Evolutionary conservation across 2,329 filamentous ascomycete species (phyloP), one percentile per base, ranked within the genome.

Genomic region (Microcyclosporella mali): DNA sequence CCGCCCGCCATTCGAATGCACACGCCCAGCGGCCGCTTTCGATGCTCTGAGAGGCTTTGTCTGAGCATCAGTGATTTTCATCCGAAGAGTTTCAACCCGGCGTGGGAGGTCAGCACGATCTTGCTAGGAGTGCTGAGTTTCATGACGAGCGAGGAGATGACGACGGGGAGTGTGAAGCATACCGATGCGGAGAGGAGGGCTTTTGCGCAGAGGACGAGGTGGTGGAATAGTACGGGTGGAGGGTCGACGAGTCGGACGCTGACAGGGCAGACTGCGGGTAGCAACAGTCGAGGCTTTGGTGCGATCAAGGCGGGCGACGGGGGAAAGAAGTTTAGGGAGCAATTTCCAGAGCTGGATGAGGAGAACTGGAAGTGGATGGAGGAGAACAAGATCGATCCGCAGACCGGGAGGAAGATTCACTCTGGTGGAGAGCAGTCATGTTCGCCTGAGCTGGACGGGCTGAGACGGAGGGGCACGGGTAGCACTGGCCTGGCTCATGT

Each of bases 111-210:
- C 6, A 90, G 85, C 41, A 98, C 92, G 0, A 98, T 98, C 52
- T 72, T 98, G 12, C 94, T 94, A 42, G 92, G 92, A 8, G 77
- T 98, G 19, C 73, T 97, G 50, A 94, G 85, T 30, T 98, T 98
- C 68, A 98, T 98, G 92, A 97, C 90, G 2, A 88, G 86, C 53
- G 90, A 98, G 62, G 92, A 98, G 70, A 95, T 97, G 85, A 98
- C 92, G 0, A 97, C 92, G 0, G 92, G 92, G 2, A 89, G 84
- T 21, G 79, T 98, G 21, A 82, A 83, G 4, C 86, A 82, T 14
- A 84, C 79, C 0, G 78, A 86, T 37, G 72, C 77, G 3, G 89
- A 97, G 71, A 79, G 90, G 48, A 84, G 80, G 63, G 77, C 83
- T 57, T 79, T 88, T 37, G 88, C 92, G 0, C 74, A 77, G 17